Evolutionary conservation across 2,329 filamentous ascomycete species (phyloP).

Genomic region (Westerdykella sp.): DNA sequence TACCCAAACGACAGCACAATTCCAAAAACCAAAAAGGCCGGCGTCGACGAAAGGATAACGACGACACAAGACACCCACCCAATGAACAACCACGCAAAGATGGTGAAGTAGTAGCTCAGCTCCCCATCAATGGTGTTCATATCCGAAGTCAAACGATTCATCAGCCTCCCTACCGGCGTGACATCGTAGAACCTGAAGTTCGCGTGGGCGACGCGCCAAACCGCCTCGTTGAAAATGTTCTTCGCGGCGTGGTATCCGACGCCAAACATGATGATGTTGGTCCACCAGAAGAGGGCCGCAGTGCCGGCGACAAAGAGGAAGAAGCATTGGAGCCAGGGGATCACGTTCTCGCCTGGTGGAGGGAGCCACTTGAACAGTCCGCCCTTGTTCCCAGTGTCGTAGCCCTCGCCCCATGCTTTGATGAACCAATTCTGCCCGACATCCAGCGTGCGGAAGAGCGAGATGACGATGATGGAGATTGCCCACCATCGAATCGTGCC

Average conservation of each 20-base stretch:
- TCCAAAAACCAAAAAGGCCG: constrained; percentile 68
- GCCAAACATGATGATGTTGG: constrained; percentile 63
- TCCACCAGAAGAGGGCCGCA: constrained; percentile 46
- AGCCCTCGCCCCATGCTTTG: constrained; percentile 80
- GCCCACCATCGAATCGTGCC: constrained; percentile 71
- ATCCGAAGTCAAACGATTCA: constrained; percentile 88
- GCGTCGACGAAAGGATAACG: constrained; percentile 75
- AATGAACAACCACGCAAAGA: constrained; percentile 63
- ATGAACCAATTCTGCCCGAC: constrained; percentile 72
- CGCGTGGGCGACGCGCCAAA: constrained; percentile 67
- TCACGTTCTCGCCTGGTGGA: constrained; percentile 58
- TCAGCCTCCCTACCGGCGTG: constrained; percentile 79
- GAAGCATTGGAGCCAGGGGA: constrained; percentile 69
- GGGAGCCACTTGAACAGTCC: constrained; percentile 50
- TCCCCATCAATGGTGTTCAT: constrained; percentile 84
- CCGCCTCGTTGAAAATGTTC: constrained; percentile 65
- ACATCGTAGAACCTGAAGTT: constrained; percentile 89
- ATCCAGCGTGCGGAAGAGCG: constrained; percentile 57
- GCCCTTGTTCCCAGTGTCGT: constrained; percentile 39
- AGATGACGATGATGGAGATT: constrained; percentile 56
- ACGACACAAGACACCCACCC: constrained; percentile 66
- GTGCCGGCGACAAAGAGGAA: constrained; percentile 48
- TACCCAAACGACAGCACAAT: constrained; percentile 62
- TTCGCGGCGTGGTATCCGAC: constrained; percentile 75
- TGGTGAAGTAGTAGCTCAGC: constrained; percentile 68